Percentiles rank a stretch among this genome's conserved stretches.
These are phyloP conservation scores for Leccinum solheimii DNA, from an alignment of 1,284 basidiomycete species.

Conservation along the genomic window DNA sequence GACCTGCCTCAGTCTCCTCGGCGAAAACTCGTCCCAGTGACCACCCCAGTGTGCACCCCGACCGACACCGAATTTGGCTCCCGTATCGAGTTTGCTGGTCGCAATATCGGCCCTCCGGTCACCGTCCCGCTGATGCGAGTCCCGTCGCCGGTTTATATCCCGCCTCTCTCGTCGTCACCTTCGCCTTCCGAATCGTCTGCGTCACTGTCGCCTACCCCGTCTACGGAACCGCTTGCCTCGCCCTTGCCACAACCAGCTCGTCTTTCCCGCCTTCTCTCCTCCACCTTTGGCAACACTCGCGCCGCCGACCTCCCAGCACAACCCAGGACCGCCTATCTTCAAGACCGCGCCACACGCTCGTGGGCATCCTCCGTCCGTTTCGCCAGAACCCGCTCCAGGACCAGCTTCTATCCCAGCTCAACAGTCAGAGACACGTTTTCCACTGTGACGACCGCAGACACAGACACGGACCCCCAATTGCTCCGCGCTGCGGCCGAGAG, in stretches of 20 bases:
- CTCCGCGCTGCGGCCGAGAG: constrained; percentile 2
- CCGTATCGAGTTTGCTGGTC: constrained; percentile 3
- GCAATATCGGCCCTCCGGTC: not conserved
- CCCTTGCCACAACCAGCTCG: constrained; percentile 5
- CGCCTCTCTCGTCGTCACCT: constrained; percentile 23
- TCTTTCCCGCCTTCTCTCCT: constrained; percentile 27
- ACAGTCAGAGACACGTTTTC: constrained; percentile 23
- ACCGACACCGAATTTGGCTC: constrained; percentile 26
- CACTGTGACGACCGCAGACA: constrained; percentile 30
- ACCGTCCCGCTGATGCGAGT: constrained; percentile 18
- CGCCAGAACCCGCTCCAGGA: constrained; percentile 17
- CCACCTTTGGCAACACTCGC: constrained; percentile 20
- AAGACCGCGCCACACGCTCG: constrained; percentile 6
- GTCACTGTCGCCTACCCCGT: constrained; percentile 20
- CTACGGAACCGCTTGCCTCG: constrained; percentile 16
- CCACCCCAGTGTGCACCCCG: constrained; percentile 21
- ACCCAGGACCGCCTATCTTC: constrained; percentile 21
- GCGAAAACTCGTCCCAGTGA: constrained; percentile 24
- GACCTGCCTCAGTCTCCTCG: constrained; percentile 16
- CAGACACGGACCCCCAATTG: constrained; percentile 21
- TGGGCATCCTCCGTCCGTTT: constrained; percentile 8
- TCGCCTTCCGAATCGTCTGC: constrained; percentile 17
- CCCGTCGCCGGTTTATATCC: constrained; percentile 25
- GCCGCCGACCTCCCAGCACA: constrained; percentile 3
- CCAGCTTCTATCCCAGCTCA: constrained; percentile 10